Evolutionary conservation across 768 basidiomycete genomes (phyloP).

Genomic region (Boletus rubescentipes): DNA sequence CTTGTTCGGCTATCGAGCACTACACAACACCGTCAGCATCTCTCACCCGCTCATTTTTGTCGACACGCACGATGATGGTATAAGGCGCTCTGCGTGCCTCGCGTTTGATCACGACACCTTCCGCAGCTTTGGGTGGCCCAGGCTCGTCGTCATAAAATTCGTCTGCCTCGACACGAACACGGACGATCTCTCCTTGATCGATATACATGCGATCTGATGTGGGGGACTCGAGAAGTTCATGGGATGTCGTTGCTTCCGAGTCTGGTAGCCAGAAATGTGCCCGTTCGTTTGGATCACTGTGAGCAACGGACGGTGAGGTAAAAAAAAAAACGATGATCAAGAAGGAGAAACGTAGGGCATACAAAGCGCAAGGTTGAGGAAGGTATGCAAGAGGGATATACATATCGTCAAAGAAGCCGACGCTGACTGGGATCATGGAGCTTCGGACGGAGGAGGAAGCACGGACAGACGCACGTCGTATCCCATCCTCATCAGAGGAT

Average conservation of each 20-base stretch:
- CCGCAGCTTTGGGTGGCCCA: slow-evolving; percentile 72
- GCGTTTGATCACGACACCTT: slow-evolving; percentile 58
- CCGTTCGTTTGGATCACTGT: slow-evolving; percentile 78
- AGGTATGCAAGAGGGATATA: slow-evolving; percentile 79
- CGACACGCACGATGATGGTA: slow-evolving; percentile 57
- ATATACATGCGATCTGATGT: slow-evolving; percentile 74
- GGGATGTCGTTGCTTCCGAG: slow-evolving; percentile 46
- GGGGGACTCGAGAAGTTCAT: slow-evolving; percentile 70
- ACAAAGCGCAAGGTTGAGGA: slow-evolving; percentile 83
- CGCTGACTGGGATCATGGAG: slow-evolving; percentile 54
- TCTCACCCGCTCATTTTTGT: neutral
- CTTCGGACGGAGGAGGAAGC: neutral
- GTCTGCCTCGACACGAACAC: slow-evolving; percentile 76
- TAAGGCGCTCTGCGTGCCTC: slow-evolving; percentile 61
- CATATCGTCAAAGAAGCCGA: slow-evolving; percentile 95
- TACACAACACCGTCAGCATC: slow-evolving; percentile 27
- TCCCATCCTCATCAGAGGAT: slow-evolving; percentile 80
- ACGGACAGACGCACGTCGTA: slow-evolving; percentile 60
- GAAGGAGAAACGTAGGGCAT: slow-evolving; percentile 25
- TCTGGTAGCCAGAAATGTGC: slow-evolving; percentile 82
- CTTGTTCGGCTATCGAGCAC: slow-evolving; percentile 84
- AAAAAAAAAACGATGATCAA: neutral
- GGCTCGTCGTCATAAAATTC: slow-evolving; percentile 88
- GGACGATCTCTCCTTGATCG: slow-evolving; percentile 71
- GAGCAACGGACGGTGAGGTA: neutral